Base-by-base conservation (phyloP, 495 filamentous ascomycete genomes). In the Thozetella sp. region DNA sequence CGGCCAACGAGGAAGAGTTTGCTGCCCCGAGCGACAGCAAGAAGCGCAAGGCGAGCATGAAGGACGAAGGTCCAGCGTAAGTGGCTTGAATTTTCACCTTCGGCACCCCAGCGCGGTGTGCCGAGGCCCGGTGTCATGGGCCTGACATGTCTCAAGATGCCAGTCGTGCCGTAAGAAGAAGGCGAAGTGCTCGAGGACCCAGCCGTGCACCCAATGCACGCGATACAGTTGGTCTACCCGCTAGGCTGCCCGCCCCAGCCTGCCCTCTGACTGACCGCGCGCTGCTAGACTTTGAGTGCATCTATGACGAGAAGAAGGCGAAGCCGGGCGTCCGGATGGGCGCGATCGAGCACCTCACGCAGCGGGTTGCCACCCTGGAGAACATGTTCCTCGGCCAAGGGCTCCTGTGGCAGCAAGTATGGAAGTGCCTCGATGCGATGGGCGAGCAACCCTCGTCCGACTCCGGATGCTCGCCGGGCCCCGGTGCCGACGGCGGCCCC, bases 101-200 rank as follows among this genome's bases (percentile, higher is more conserved):
- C n/a, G n/a, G n/a, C n/a, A n/a, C n/a, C n/a, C n/a, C n/a, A n/a
- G n/a, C n/a, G n/a, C n/a, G n/a, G n/a, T n/a, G n/a, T n/a, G n/a
- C n/a, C n/a, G n/a, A n/a, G n/a, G n/a, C n/a, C n/a, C n/a, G 22
- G 11, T 22, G 13, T 25, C 34, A 19, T 53, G 50, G 17, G 37
- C 26, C 23, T 25, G 20, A 50, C 43, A 17, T 37, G 30, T 24
- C 30, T 34, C 46, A 26, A 70, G 63, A 17, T 80, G 76, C 24
- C 74, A 77, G 58, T 71, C 73, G 2, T 78, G 76, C 56, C 66
- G 73, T 15, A 71, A 71, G 61, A 75, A 76, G 61, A 80, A 78
- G 52, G 72, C 76, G 10, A 72, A 73, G 53, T 78, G 76, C 61
- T 67, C 66, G 52, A 64, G 76, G 22, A 64, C 62, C 40, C 72